These are phyloP conservation scores for Paramecium octaurelia DNA, from an alignment of 73 alveolate species.

Conservation along the genomic window DNA sequence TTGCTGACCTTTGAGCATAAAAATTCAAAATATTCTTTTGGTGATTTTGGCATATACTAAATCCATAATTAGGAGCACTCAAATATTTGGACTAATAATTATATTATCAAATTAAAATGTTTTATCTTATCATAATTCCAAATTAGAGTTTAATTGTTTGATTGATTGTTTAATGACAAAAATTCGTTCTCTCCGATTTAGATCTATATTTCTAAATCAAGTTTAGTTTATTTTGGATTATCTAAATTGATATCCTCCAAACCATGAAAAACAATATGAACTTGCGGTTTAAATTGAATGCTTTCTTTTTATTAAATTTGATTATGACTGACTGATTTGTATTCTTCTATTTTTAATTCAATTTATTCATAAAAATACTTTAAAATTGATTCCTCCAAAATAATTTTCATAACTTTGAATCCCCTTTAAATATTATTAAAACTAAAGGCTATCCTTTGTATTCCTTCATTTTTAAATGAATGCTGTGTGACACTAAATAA, in stretches of 20 bases:
- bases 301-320: background rate
- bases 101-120: background rate
- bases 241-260: slow-evolving; percentile 27
- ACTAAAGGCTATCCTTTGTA: background rate
- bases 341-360: background rate
- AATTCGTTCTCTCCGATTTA: slow-evolving; percentile 4
- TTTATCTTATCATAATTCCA: slow-evolving; percentile 24
- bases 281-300: background rate
- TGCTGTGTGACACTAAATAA: background rate
- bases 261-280: slow-evolving; percentile 34
- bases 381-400: background rate
- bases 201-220: background rate
- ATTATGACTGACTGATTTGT: background rate
- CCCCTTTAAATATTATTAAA: slow-evolving; percentile 17
- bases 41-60: background rate
- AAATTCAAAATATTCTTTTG: slow-evolving; percentile 20
- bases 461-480: background rate
- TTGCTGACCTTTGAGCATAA: background rate
- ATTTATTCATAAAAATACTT: background rate
- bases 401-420: slow-evolving; percentile 7
- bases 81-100: background rate
- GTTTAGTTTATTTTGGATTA: slow-evolving; percentile 6
- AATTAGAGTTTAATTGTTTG: background rate
- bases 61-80: background rate
- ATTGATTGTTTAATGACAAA: background rate